phyloP scores from a whole-genome alignment of 2,329 filamentous ascomycete genomes.

The Fusarium longipes region DNA sequence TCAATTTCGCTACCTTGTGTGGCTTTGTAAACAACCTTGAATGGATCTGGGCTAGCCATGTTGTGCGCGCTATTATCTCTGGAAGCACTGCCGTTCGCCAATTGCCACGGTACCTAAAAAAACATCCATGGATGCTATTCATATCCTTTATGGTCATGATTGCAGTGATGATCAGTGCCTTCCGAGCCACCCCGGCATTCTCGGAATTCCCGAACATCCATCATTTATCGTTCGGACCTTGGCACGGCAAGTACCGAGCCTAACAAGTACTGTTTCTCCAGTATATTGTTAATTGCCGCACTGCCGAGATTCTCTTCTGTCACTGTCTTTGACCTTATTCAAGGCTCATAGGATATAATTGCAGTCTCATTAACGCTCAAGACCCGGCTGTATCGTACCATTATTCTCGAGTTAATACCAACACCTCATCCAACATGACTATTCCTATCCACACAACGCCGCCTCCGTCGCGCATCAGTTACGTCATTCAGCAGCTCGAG shows the following conservation, averaged over 20 bases:
- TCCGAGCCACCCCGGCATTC: constrained; percentile 1
- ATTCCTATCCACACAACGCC: constrained; percentile 51
- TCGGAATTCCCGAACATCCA: constrained; percentile 10
- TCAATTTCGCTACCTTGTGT: constrained; percentile 2
- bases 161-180: background rate
- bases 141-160: background rate
- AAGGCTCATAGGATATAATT: background rate
- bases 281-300: background rate
- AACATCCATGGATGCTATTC: background rate
- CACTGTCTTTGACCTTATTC: background rate
- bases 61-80: background rate
- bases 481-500: constrained; percentile 61
- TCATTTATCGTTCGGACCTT: background rate
- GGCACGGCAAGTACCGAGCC: background rate
- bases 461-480: constrained; percentile 53
- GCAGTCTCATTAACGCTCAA: background rate
- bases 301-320: background rate
- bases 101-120: background rate
- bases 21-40: constrained; percentile 7
- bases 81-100: background rate
- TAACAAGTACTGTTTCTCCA: background rate
- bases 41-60: background rate
- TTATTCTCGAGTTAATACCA: background rate
- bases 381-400: background rate
- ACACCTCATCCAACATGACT: constrained; percentile 42